Conservation (phyloP, 441 rosid genomes). For the Iberis amara region DNA sequence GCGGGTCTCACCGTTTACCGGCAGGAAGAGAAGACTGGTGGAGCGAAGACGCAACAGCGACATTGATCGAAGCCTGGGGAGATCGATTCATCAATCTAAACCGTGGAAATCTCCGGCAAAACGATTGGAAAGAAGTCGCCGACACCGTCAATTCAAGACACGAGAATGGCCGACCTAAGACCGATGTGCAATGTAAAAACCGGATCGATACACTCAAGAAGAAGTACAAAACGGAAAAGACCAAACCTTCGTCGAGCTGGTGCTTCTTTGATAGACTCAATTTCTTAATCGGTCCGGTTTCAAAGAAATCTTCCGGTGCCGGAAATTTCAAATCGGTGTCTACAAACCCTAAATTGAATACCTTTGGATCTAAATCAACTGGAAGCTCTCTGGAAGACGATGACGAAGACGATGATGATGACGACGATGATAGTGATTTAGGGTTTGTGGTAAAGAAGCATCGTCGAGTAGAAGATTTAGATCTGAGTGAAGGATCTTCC, state of each 20-base stretch:
- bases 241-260: constrained; percentile 45
- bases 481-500: constrained; percentile 41
- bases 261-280: constrained; percentile 43
- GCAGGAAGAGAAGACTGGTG: constrained; percentile 54
- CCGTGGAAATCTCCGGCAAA: constrained; percentile 62
- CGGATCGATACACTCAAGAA: constrained; percentile 79
- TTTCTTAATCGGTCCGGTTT: constrained; percentile 39
- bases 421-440: constrained; percentile 30
- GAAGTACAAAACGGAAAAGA: constrained; percentile 69
- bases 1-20: constrained; percentile 23
- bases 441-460: constrained; percentile 43
- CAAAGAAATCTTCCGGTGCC: constrained; percentile 28
- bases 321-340: constrained; percentile 26
- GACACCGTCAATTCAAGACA: constrained; percentile 47
- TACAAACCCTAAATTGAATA: constrained; percentile 17
- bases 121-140: constrained; percentile 71
- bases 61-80: constrained; percentile 65
- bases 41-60: constrained; percentile 59
- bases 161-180: constrained; percentile 38
- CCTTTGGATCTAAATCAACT: constrained; percentile 23
- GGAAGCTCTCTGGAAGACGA: constrained; percentile 40
- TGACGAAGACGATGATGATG: constrained; percentile 28
- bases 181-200: constrained; percentile 77
- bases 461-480: constrained; percentile 43
- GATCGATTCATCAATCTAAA: constrained; percentile 50